Evolutionary conservation across 2,329 filamentous ascomycete species (phyloP), one percentile per base, ranked within the genome.

Genomic region (Cryphonectria carpinicola): DNA sequence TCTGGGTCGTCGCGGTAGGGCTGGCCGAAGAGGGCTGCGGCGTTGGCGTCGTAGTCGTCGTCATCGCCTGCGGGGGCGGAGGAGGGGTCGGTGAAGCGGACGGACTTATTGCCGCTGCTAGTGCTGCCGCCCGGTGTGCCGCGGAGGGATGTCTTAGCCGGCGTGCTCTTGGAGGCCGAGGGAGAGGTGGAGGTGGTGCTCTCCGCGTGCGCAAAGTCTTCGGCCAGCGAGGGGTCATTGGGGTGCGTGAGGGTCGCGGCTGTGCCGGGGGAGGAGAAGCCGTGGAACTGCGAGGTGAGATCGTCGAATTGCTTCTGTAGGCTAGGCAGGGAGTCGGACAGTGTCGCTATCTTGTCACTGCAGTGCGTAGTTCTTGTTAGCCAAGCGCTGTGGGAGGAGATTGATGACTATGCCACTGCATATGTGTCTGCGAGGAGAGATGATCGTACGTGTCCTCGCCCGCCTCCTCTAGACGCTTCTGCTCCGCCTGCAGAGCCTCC

Each of bases 221-320:
- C 78, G 64, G 84, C 84, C 68, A 93, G 85, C 54, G 86, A 80
- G 65, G 88, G 86, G 78, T 92, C 86, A 81, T 93, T 93, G 72
- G 90, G 89, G 25, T 86, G 84, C 22, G 85, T 85, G 68, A 90
- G 82, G 14, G 86, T 88, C 11, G 82, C 81, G 65, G 83, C 79
- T 60, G 86, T 83, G 4, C 84, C 80, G 14, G 85, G 81, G 46
- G 84, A 82, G 71, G 87, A 80, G 80, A 88, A 86, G 78, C 92
- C 90, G 77, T 92, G 87, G 84, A 97, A 97, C 83, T 97, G 93
- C 19, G 90, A 86, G 62, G 89, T 91, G 28, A 98, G 87, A 74
- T 95, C 92, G 76, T 88, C 83, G 79, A 92, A 91, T 81, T 97
- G 94, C 74, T 89, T 86, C 78, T 90, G 89, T 35, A 98, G 87